Conservation (phyloP, 805 yeast genomes). For the Zygoascus biomembranicola region DNA sequence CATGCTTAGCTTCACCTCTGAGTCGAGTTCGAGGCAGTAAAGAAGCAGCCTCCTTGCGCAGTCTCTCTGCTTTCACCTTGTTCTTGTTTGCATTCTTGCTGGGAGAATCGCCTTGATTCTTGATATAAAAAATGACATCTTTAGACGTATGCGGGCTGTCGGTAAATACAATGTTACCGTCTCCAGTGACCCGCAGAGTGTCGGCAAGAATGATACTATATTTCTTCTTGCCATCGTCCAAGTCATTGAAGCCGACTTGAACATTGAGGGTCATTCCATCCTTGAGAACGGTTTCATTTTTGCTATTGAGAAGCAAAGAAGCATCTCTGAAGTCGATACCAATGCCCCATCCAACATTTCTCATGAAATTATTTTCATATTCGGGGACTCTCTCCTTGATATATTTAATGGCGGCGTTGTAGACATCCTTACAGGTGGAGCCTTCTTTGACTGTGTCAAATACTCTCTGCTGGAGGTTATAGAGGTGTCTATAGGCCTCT, state of each 20-base stretch:
- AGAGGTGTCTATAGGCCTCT: constrained; percentile 65
- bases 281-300: constrained; percentile 56
- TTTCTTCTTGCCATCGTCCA: constrained; percentile 43
- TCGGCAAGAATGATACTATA: constrained; percentile 75
- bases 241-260: constrained; percentile 66
- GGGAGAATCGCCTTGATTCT: neutral
- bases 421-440: constrained; percentile 55
- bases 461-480: constrained; percentile 62
- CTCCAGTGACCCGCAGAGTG: constrained; percentile 61
- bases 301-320: constrained; percentile 59
- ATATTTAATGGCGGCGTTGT: constrained; percentile 50
- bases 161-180: constrained; percentile 59
- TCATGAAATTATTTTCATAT: constrained; percentile 54
- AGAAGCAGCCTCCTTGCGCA: constrained; percentile 49
- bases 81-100: constrained; percentile 22
- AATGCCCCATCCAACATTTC: constrained; percentile 78
- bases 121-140: constrained; percentile 64
- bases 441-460: constrained; percentile 59
- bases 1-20: constrained; percentile 42
- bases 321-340: constrained; percentile 89
- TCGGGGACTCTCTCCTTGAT: constrained; percentile 59
- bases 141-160: constrained; percentile 61
- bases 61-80: constrained; percentile 44
- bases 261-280: constrained; percentile 71
- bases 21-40: neutral